phyloP scores from a whole-genome alignment of 1,284 basidiomycete species.

The Trichosporon coremiiforme region DNA sequence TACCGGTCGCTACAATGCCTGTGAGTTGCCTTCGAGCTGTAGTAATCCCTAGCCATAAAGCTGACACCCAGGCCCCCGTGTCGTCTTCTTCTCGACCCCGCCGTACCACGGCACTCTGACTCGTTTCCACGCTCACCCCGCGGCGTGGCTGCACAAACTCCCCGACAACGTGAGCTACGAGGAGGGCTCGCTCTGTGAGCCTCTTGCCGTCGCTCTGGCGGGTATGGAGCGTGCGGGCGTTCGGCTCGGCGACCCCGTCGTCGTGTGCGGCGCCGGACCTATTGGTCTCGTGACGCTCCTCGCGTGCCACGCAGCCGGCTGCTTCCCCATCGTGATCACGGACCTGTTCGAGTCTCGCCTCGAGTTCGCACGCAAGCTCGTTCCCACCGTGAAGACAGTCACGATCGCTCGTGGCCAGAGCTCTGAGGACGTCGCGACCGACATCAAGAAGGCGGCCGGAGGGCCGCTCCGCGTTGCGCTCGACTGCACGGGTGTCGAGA shows the following conservation, averaged over 20 bases:
- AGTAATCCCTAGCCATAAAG: background rate
- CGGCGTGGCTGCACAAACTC: slow-evolving; percentile 61
- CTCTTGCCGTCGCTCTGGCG: slow-evolving; percentile 60
- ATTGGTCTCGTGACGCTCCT: slow-evolving; percentile 62
- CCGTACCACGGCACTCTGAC: slow-evolving; percentile 59
- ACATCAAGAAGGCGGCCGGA: slow-evolving; percentile 52
- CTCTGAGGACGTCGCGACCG: slow-evolving; percentile 46
- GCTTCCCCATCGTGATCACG: slow-evolving; percentile 61
- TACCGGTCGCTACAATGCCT: slow-evolving; percentile 61
- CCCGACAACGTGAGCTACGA: slow-evolving; percentile 59
- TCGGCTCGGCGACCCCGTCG: slow-evolving; percentile 58
- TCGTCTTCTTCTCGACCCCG: slow-evolving; percentile 60
- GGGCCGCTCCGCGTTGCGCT: slow-evolving; percentile 48
- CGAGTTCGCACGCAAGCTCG: slow-evolving; percentile 60
- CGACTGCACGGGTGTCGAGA: slow-evolving; percentile 76
- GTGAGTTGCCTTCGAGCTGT: slow-evolving; percentile 36
- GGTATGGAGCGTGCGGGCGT: slow-evolving; percentile 60
- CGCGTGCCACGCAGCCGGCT: slow-evolving; percentile 60
- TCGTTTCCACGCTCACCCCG: slow-evolving; percentile 61
- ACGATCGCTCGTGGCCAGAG: slow-evolving; percentile 45
- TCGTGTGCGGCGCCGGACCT: slow-evolving; percentile 59
- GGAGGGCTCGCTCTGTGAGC: slow-evolving; percentile 61
- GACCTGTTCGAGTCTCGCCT: slow-evolving; percentile 60
- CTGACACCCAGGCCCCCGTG: slow-evolving; percentile 50
- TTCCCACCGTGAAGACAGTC: slow-evolving; percentile 58